These are phyloP conservation scores for Mycena polygramma DNA, from an alignment of 768 basidiomycete genomes.

Conservation along the genomic window DNA sequence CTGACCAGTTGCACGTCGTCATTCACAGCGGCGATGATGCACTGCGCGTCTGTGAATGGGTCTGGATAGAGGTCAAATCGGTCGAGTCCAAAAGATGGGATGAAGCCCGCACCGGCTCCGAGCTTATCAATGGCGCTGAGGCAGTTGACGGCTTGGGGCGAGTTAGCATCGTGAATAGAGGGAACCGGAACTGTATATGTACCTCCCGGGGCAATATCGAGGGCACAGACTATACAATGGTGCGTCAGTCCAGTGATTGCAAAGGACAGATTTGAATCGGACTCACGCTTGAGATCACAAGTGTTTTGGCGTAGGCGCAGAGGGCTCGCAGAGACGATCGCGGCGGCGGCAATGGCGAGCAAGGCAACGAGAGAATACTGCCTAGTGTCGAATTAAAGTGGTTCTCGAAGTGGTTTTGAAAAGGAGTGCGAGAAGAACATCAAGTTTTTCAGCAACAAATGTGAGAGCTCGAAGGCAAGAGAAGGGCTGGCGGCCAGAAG, in stretches of 20 bases:
- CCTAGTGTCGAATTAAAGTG: constrained; percentile 10
- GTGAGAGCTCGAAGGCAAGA: neutral
- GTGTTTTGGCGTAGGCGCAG: constrained; percentile 3
- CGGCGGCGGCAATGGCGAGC: constrained; percentile 2
- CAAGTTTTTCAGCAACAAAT: constrained; percentile 1
- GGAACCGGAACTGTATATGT: neutral
- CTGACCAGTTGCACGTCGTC: constrained; percentile 12
- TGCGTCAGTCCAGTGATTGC: too few species aligned
- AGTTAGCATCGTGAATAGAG: too few species aligned
- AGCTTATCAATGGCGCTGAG: constrained; percentile 1
- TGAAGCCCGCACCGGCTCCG: neutral
- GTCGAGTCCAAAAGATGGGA: neutral
- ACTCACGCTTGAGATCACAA: constrained; percentile 15
- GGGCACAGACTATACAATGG: constrained; percentile 4
- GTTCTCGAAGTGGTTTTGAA: neutral
- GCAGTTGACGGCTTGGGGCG: neutral
- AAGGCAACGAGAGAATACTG: constrained; percentile 16
- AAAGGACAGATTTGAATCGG: neutral
- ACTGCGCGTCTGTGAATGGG: constrained; percentile 13
- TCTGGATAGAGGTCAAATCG: neutral
- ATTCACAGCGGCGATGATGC: constrained; percentile 3
- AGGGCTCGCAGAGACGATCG: neutral
- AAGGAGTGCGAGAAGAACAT: neutral
- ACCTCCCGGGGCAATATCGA: constrained; percentile 15
- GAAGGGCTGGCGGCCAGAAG: constrained; percentile 5